These are phyloP conservation scores for Thraustochytrium striatum DNA, from an alignment of 352 stramenopile genomes.

Conservation along the genomic window DNA sequence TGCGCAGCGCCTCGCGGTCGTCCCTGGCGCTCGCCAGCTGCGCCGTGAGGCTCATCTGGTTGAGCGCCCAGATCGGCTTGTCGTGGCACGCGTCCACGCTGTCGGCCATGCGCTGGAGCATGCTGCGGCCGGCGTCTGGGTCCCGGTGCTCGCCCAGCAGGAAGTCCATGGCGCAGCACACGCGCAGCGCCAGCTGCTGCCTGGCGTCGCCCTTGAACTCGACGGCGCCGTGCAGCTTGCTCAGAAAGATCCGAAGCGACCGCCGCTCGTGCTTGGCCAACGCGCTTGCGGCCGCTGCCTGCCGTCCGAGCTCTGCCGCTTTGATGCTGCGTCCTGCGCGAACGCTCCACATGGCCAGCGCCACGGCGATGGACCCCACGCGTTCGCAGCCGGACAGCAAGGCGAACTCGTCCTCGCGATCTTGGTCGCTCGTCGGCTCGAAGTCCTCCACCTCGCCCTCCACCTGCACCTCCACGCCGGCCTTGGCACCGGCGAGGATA, in stretches of 20 bases:
- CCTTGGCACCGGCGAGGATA: too few species aligned
- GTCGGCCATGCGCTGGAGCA: slow-evolving; percentile 3
- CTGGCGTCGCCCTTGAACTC: not conserved
- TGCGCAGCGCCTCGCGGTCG: not conserved
- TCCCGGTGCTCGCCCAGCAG: not conserved
- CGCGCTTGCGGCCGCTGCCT: too few species aligned
- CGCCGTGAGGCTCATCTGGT: slow-evolving; percentile 19
- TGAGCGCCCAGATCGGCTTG: slow-evolving; percentile 43
- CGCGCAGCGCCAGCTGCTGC: not conserved
- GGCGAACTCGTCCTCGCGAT: too few species aligned
- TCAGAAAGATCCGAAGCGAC: slow-evolving; percentile 9
- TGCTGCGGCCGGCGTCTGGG: not conserved
- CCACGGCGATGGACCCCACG: too few species aligned
- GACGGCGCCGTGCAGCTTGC: not conserved
- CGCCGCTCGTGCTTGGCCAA: too few species aligned
- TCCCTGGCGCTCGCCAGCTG: not conserved
- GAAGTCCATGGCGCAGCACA: slow-evolving; percentile 4
- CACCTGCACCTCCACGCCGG: too few species aligned
- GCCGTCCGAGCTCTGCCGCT: too few species aligned
- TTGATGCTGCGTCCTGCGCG: too few species aligned
- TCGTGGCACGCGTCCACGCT: slow-evolving; percentile 31
- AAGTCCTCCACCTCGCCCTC: too few species aligned
- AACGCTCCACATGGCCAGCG: too few species aligned
- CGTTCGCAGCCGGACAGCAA: too few species aligned
- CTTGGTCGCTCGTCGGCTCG: too few species aligned